These are phyloP conservation scores for Penicillium riverlandense DNA, from an alignment of 495 filamentous ascomycete species.

Conservation along the genomic window DNA sequence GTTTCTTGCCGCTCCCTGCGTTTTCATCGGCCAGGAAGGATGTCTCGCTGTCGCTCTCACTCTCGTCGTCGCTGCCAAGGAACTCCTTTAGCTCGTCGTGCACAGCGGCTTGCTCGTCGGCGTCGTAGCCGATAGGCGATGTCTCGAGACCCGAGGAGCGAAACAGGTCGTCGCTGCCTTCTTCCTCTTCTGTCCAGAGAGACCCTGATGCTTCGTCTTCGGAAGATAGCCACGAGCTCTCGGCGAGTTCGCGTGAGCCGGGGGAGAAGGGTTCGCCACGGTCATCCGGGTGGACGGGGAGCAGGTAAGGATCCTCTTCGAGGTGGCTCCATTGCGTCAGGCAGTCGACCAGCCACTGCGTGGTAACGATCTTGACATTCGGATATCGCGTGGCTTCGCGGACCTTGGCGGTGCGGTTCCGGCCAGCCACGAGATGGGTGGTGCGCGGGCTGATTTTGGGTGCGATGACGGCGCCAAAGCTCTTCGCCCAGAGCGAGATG, in stretches of 20 bases:
- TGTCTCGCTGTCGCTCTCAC: conserved; percentile 39
- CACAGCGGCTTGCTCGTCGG: conserved; percentile 41
- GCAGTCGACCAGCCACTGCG: conserved; percentile 79
- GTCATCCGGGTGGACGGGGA: conserved; percentile 57
- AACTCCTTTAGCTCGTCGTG: conserved; percentile 77
- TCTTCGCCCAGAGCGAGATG: conserved; percentile 73
- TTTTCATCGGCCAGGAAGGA: conserved; percentile 18
- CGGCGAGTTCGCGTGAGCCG: conserved; percentile 22
- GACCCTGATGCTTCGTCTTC: conserved; percentile 37
- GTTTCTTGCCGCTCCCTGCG: conserved; percentile 25
- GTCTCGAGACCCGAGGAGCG: conserved; percentile 23
- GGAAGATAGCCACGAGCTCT: conserved; percentile 34
- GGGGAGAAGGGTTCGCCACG: conserved; percentile 36
- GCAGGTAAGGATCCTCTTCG: conserved; percentile 67
- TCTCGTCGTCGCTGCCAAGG: conserved; percentile 59
- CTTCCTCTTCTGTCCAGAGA: conserved; percentile 32
- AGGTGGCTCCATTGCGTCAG: conserved; percentile 70
- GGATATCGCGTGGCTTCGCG: conserved; percentile 64
- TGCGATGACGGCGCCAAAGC: conserved; percentile 72
- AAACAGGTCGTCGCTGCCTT: conserved; percentile 38
- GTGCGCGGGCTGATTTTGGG: conserved; percentile 49
- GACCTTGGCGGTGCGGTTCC: conserved; percentile 85
- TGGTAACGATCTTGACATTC: conserved; percentile 80
- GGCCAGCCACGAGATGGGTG: conserved; percentile 64
- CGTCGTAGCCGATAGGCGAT: conserved; percentile 35